Conservation (phyloP, 768 basidiomycete species). For the Kwoniella shandongensis region DNA sequence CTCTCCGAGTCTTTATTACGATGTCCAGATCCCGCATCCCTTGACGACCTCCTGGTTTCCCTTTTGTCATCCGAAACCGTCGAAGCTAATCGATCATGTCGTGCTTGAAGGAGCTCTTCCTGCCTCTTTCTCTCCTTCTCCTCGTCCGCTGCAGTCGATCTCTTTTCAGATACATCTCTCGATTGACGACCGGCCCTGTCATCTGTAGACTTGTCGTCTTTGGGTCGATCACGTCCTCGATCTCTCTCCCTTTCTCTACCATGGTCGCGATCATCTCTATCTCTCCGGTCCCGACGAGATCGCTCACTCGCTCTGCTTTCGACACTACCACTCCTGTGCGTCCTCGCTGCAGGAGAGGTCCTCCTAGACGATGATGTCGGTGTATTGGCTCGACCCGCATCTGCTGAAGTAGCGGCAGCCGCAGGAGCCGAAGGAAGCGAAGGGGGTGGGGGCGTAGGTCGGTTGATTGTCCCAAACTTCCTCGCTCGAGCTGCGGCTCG, state of each 20-base stretch:
- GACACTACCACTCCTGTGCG: constrained; percentile 30
- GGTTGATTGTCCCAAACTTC: constrained; percentile 35
- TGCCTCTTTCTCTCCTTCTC: constrained; percentile 24
- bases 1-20: constrained; percentile 21
- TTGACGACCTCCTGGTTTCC: constrained; percentile 15
- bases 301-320: constrained; percentile 34
- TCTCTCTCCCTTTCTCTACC: constrained; percentile 22
- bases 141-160: constrained; percentile 5
- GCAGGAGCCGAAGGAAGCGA: constrained; percentile 20
- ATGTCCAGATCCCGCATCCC: constrained; percentile 16
- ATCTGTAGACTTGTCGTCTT: background rate
- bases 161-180: background rate
- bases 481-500: constrained; percentile 39
- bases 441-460: constrained; percentile 18
- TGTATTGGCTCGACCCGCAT: constrained; percentile 8
- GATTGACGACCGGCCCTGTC: background rate
- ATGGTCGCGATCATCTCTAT: constrained; percentile 21
- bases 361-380: constrained; percentile 14
- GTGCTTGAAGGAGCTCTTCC: constrained; percentile 30
- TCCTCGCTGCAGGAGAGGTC: constrained; percentile 14
- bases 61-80: constrained; percentile 5
- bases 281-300: constrained; percentile 22
- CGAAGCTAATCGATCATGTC: constrained; percentile 24
- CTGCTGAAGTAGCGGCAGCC: constrained; percentile 2
- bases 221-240: constrained; percentile 4